These are phyloP conservation scores for Ganoderma sp. DNA, from an alignment of 1,284 basidiomycete genomes.

Conservation along the genomic window DNA sequence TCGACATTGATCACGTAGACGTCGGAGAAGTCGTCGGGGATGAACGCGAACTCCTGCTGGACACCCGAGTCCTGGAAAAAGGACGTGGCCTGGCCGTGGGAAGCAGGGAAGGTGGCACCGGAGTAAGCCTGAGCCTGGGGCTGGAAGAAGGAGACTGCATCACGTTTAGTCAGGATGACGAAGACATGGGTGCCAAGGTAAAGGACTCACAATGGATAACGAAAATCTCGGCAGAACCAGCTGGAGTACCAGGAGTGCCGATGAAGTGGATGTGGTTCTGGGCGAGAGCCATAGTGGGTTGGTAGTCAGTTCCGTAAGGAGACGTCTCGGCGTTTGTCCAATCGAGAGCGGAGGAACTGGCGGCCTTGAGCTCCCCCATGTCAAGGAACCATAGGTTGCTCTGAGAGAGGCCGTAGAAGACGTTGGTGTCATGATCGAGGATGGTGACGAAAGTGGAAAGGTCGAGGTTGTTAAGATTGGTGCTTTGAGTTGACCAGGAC, in stretches of 20 bases:
- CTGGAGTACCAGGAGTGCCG: slow-evolving; percentile 66
- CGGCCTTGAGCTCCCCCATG: slow-evolving; percentile 65
- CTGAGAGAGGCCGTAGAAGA: slow-evolving; percentile 73
- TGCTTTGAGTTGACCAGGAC: slow-evolving; percentile 69
- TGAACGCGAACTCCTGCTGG: slow-evolving; percentile 84
- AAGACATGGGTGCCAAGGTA: neutral
- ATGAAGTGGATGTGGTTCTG: slow-evolving; percentile 85
- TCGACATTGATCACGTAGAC: slow-evolving; percentile 83
- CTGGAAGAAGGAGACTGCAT: slow-evolving; percentile 81
- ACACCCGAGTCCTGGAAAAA: slow-evolving; percentile 73
- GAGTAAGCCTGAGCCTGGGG: slow-evolving; percentile 72
- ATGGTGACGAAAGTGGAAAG: slow-evolving; percentile 63
- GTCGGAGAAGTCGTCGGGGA: slow-evolving; percentile 80
- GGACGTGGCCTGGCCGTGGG: slow-evolving; percentile 76
- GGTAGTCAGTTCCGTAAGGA: slow-evolving; percentile 60
- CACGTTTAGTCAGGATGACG: neutral
- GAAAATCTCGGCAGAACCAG: slow-evolving; percentile 79
- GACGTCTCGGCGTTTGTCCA: slow-evolving; percentile 69
- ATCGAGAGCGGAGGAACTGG: slow-evolving; percentile 56
- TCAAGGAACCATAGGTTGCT: slow-evolving; percentile 70
- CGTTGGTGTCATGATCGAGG: slow-evolving; percentile 89
- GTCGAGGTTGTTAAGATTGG: slow-evolving; percentile 59
- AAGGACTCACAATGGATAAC: slow-evolving; percentile 83
- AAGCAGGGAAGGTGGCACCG: slow-evolving; percentile 68
- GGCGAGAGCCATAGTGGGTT: slow-evolving; percentile 78